Percentiles rank a stretch among this genome's conserved stretches.
These are phyloP conservation scores for Leccinum imitatum DNA, from an alignment of 768 basidiomycete genomes.

Conservation along the genomic window DNA sequence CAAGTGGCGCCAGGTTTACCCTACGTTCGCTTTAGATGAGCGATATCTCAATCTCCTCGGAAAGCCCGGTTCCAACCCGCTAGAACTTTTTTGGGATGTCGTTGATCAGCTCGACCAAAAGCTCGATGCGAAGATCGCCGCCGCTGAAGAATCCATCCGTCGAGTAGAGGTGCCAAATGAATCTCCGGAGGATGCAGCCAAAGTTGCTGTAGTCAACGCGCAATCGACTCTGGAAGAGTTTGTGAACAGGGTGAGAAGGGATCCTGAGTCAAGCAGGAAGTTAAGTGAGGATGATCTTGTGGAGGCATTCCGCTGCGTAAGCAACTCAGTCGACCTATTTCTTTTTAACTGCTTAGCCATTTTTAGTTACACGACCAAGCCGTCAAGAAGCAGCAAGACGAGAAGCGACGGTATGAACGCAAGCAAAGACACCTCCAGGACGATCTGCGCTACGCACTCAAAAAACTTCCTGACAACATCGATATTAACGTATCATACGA, in stretches of 20 bases:
- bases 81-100: constrained; percentile 95
- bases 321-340: constrained; percentile 20
- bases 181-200: constrained; percentile 30
- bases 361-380: constrained; percentile 70
- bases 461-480: constrained; percentile 81
- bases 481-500: constrained; percentile 79
- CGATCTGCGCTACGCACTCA: constrained; percentile 93
- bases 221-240: constrained; percentile 70
- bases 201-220: constrained; percentile 43
- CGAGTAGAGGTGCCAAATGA: constrained; percentile 36
- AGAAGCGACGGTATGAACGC: constrained; percentile 83
- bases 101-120: constrained; percentile 87
- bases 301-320: constrained; percentile 62
- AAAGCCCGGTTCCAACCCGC: constrained; percentile 89
- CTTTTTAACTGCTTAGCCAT: constrained; percentile 9
- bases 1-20: constrained; percentile 92
- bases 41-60: constrained; percentile 90
- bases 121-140: constrained; percentile 74
- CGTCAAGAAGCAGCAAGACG: constrained; percentile 76
- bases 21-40: constrained; percentile 68
- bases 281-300: constrained; percentile 53
- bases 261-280: constrained; percentile 50
- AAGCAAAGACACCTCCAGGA: constrained; percentile 87
- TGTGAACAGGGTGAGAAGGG: constrained; percentile 50
- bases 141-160: constrained; percentile 62